phyloP scores from a whole-genome alignment of 23 red algal genomes.

The Rhodosorus marinus region DNA sequence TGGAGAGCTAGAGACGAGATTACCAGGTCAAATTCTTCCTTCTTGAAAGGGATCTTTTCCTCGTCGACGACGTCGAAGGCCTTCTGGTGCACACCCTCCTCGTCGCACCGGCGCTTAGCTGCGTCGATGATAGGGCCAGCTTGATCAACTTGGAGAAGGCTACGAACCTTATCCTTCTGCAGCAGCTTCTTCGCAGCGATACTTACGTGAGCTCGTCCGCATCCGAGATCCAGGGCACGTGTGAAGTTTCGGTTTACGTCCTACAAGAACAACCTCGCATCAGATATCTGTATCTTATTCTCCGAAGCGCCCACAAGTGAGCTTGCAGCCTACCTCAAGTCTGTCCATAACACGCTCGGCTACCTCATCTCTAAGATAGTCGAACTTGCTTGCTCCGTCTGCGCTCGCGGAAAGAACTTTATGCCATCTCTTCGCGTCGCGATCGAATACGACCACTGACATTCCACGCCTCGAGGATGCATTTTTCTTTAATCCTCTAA shows the following conservation, averaged over 20 bases:
- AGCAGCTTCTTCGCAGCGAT: constrained; percentile 14
- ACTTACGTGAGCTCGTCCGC: constrained; percentile 52
- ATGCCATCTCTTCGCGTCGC: constrained; percentile 21
- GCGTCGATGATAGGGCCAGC: constrained; percentile 3
- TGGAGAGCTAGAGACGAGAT: constrained; percentile 48
- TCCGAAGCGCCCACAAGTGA: too few species aligned
- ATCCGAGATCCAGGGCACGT: constrained; percentile 46
- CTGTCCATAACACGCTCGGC: constrained; percentile 25
- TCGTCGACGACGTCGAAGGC: background rate
- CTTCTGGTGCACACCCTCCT: background rate
- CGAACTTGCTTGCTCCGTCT: constrained; percentile 13
- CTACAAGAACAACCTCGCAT: too few species aligned
- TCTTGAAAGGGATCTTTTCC: background rate
- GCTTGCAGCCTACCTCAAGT: too few species aligned
- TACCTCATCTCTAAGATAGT: constrained; percentile 59
- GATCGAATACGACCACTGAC: constrained; percentile 53
- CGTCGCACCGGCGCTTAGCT: constrained; percentile 3
- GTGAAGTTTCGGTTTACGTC: constrained; percentile 46
- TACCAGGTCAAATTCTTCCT: constrained; percentile 30
- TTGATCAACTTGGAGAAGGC: constrained; percentile 12
- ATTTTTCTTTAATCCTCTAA: too few species aligned
- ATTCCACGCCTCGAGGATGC: too few species aligned
- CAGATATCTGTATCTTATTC: too few species aligned
- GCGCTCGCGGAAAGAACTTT: constrained; percentile 17
- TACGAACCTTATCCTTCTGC: background rate